Evolutionary conservation across 169 alveolate genomes (phyloP).

Genomic region (Miamiensis avidus): DNA sequence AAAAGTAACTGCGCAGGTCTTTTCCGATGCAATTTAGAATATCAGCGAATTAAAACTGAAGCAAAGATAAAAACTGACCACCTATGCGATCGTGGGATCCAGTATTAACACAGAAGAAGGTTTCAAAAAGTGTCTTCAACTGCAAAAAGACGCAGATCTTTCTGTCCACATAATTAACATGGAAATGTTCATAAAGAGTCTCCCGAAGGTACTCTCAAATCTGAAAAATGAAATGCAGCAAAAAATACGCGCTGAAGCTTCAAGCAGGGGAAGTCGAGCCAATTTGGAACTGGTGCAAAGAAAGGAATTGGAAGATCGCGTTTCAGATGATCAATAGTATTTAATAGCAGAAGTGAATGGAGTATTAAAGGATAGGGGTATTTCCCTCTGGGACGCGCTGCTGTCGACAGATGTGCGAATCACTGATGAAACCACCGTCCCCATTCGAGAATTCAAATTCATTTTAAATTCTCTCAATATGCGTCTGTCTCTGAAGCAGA

Average conservation of each 20-base stretch:
- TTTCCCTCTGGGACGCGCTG: constrained; percentile 16
- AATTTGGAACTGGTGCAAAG: too few relatives aligned
- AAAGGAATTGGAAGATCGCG: too few relatives aligned
- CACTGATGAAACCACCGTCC: constrained; percentile 28
- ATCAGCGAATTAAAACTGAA: background rate
- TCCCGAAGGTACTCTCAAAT: background rate
- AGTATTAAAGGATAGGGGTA: constrained; percentile 12
- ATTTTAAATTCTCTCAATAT: constrained; percentile 42
- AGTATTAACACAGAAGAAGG: background rate
- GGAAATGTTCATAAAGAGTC: background rate
- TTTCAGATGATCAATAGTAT: constrained; percentile 1
- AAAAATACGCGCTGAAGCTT: background rate
- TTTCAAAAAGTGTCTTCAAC: background rate
- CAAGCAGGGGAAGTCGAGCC: too few relatives aligned
- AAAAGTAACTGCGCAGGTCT: background rate
- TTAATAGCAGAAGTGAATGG: constrained; percentile 14
- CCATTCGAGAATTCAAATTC: constrained; percentile 42
- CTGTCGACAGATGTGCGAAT: constrained; percentile 35
- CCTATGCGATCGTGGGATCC: background rate
- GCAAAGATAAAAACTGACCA: background rate
- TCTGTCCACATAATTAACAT: too few relatives aligned
- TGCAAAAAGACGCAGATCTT: background rate
- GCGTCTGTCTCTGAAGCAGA: constrained; percentile 39
- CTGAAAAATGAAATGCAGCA: background rate
- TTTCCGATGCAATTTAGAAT: background rate